Evolutionary conservation across 139 green algal species (phyloP).

Genomic region (Chlamydomonas sp.): DNA sequence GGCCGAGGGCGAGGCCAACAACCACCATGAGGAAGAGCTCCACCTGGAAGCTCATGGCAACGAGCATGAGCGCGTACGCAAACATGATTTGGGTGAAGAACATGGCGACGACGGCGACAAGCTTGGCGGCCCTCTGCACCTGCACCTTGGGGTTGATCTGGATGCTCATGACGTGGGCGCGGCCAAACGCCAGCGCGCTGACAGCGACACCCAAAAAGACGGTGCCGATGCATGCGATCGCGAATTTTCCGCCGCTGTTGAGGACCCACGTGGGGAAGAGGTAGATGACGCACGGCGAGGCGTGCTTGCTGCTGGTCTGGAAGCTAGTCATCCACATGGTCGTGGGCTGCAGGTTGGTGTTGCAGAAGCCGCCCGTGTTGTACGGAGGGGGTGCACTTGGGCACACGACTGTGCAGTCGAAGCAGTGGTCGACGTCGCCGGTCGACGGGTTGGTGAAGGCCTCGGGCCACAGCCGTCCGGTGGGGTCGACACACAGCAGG

Average conservation of each 20-base stretch:
- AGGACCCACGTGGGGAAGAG: slow-evolving; percentile 29
- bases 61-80: slow-evolving; percentile 6
- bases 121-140: background rate
- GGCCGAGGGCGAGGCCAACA: background rate
- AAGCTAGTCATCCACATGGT: slow-evolving; percentile 37
- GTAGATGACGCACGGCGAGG: slow-evolving; percentile 23
- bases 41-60: slow-evolving; percentile 15
- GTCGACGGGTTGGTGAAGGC: slow-evolving; percentile 12
- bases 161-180: background rate
- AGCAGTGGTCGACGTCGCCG: slow-evolving; percentile 20
- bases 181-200: background rate
- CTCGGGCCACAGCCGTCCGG: slow-evolving; percentile 16
- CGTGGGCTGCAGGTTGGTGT: slow-evolving; percentile 17
- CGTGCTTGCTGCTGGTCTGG: background rate
- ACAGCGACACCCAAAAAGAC: slow-evolving; percentile 21
- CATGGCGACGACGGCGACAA: background rate
- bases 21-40: slow-evolving; percentile 16
- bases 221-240: slow-evolving; percentile 25
- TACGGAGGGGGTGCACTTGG: slow-evolving; percentile 3
- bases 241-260: slow-evolving; percentile 21
- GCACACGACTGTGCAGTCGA: slow-evolving; percentile 15
- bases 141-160: background rate
- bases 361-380: slow-evolving; percentile 22
- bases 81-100: slow-evolving; percentile 4
- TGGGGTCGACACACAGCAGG: slow-evolving; percentile 1